A percentile compares a stretch with the other conserved stretches of the same genome.
Evolutionary conservation across 1,284 basidiomycete species (phyloP).

Genomic region (Leccinum colubrinum): DNA sequence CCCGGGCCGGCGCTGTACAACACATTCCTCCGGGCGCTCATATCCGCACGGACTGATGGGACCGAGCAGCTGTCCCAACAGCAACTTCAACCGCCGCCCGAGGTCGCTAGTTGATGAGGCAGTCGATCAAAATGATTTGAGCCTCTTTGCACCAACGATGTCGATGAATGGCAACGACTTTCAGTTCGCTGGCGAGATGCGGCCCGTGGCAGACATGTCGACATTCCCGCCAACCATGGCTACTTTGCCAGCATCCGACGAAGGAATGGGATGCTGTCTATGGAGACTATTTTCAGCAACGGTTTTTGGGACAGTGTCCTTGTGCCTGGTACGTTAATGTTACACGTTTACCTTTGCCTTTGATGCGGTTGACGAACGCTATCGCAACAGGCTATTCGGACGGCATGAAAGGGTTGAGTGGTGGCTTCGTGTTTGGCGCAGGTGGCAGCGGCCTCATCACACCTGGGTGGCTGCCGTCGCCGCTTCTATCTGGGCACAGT

Average conservation of each 20-base stretch:
- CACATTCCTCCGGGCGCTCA: slow-evolving; percentile 79
- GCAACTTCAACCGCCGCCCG: slow-evolving; percentile 23
- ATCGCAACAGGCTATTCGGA: slow-evolving; percentile 63
- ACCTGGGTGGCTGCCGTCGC: slow-evolving; percentile 34
- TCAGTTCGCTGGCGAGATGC: slow-evolving; percentile 77
- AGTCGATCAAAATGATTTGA: slow-evolving; percentile 25
- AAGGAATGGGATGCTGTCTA: slow-evolving; percentile 56
- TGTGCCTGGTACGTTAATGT: slow-evolving; percentile 62
- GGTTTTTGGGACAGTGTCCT: slow-evolving; percentile 85
- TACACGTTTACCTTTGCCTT: not conserved
- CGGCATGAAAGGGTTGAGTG: slow-evolving; percentile 73
- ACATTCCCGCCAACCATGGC: slow-evolving; percentile 84
- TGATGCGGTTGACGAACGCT: slow-evolving; percentile 11
- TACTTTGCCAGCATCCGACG: slow-evolving; percentile 45
- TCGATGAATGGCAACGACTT: slow-evolving; percentile 44
- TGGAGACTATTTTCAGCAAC: slow-evolving; percentile 76
- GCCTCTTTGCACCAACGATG: slow-evolving; percentile 26
- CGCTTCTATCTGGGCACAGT: slow-evolving; percentile 32
- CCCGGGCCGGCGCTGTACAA: slow-evolving; percentile 74
- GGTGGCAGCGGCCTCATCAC: slow-evolving; percentile 61
- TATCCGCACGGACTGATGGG: slow-evolving; percentile 56
- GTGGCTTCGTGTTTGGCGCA: slow-evolving; percentile 78
- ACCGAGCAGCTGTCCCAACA: slow-evolving; percentile 21
- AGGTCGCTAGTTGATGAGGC: slow-evolving; percentile 20
- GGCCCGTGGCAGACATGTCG: slow-evolving; percentile 71